Evolutionary conservation across 2,329 filamentous ascomycete species (phyloP).

Genomic region (Claviceps sp.): DNA sequence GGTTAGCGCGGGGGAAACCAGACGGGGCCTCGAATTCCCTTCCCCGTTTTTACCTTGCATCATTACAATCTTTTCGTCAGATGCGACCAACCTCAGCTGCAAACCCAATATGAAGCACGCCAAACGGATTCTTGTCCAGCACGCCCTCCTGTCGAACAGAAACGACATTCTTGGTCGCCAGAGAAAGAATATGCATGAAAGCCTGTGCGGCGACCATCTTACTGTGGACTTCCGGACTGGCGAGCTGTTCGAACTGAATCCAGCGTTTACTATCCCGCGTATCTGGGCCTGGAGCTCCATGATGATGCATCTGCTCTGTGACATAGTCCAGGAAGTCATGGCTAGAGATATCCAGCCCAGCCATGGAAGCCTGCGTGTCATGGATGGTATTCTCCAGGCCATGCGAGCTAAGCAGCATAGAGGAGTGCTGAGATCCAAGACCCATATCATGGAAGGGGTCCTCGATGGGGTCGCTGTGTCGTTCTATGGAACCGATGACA

Average conservation of each 20-base stretch:
- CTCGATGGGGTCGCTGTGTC: constrained; percentile 30
- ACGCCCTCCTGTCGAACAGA: constrained; percentile 45
- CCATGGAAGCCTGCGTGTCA: constrained; percentile 17
- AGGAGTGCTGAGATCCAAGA: constrained; percentile 20
- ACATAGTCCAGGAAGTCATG: constrained; percentile 33
- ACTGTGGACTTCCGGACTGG: constrained; percentile 41
- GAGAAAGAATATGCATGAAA: constrained; percentile 58
- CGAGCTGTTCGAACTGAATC: constrained; percentile 56
- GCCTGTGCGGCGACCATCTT: constrained; percentile 58
- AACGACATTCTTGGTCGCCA: constrained; percentile 54
- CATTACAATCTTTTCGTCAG: too few species aligned
- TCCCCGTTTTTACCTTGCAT: too few species aligned
- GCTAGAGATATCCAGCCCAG: constrained; percentile 30
- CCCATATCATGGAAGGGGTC: constrained; percentile 20
- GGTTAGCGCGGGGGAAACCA: too few species aligned
- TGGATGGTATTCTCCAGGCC: constrained; percentile 15
- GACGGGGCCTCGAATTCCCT: too few species aligned
- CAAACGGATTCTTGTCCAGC: constrained; percentile 26
- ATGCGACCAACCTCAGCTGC: too few species aligned
- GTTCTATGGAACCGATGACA: constrained; percentile 27
- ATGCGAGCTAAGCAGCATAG: constrained; percentile 14
- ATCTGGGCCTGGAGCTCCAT: constrained; percentile 20
- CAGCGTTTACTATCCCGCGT: constrained; percentile 23
- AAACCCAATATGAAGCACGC: constrained; percentile 21
- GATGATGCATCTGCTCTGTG: constrained; percentile 21